Conservation (phyloP, 2,329 filamentous ascomycete species). For the Colletotrichum sp. region DNA sequence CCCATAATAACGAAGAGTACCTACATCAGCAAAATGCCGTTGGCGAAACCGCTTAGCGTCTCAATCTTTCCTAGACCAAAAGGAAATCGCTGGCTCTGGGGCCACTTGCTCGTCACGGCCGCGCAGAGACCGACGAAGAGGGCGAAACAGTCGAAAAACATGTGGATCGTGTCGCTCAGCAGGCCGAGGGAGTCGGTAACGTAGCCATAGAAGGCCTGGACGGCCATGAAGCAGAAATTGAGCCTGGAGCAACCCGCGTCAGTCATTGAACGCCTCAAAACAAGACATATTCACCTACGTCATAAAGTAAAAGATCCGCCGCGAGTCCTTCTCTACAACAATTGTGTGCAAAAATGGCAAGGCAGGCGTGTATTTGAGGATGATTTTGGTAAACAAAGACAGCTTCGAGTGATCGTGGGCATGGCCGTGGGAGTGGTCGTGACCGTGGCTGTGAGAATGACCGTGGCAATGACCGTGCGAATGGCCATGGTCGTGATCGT, state of each 20-base stretch:
- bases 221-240: constrained; percentile 93
- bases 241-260: constrained; percentile 59
- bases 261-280: constrained; percentile 1
- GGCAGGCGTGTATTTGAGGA: constrained; percentile 72
- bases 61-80: constrained; percentile 98
- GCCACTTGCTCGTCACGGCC: constrained; percentile 96
- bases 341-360: constrained; percentile 87
- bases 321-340: constrained; percentile 87
- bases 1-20: constrained; percentile 26
- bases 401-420: constrained; percentile 46
- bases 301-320: constrained; percentile 98
- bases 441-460: constrained; percentile 30
- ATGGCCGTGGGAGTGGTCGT: constrained; percentile 31
- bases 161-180: constrained; percentile 97
- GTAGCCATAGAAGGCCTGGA: constrained; percentile 94
- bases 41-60: constrained; percentile 93
- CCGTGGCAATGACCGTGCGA: constrained; percentile 27
- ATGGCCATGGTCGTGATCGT: constrained; percentile 29
- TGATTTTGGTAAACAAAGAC: constrained; percentile 73
- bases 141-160: constrained; percentile 98
- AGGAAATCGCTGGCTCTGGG: constrained; percentile 84
- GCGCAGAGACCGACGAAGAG: constrained; percentile 89
- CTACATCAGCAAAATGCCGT: constrained; percentile 91
- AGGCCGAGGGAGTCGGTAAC: constrained; percentile 91
- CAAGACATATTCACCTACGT: constrained; percentile 57